Percentiles rank a stretch among this genome's conserved stretches.
Evolutionary conservation across 495 filamentous ascomycete genomes (phyloP).

Genomic region (Penicillium ucsense): DNA sequence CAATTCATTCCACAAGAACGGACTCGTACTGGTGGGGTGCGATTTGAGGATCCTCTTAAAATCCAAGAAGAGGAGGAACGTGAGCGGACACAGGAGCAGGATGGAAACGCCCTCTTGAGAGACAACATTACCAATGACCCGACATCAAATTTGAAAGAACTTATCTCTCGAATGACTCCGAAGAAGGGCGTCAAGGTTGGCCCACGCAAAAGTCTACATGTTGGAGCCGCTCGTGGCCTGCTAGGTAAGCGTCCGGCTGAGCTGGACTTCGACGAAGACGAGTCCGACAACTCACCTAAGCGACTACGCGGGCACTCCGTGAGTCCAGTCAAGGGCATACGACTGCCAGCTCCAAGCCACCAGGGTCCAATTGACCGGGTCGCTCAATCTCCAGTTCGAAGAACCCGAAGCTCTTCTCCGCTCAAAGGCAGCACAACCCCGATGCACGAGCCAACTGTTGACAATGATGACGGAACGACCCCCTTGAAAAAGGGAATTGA

Average conservation of each 20-base stretch:
- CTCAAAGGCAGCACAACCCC: constrained; percentile 28
- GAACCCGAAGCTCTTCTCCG: constrained; percentile 21
- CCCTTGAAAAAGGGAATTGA: constrained; percentile 18
- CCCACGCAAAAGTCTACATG: constrained; percentile 65
- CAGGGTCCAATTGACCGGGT: constrained; percentile 51
- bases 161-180: constrained; percentile 68
- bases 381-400: constrained; percentile 39
- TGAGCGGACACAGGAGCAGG: constrained; percentile 56
- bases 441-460: constrained; percentile 13
- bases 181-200: constrained; percentile 55
- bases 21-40: constrained; percentile 36
- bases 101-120: constrained; percentile 40
- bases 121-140: constrained; percentile 49
- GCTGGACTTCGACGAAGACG: constrained; percentile 59
- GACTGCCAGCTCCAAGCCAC: constrained; percentile 56
- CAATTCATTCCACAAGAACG: constrained; percentile 48
- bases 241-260: constrained; percentile 67
- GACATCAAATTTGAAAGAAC: constrained; percentile 57
- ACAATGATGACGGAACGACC: constrained; percentile 12
- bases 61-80: constrained; percentile 61
- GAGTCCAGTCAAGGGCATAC: constrained; percentile 70
- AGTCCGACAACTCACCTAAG: constrained; percentile 53
- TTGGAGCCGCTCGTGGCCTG: constrained; percentile 64
- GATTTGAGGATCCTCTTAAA: constrained; percentile 56
- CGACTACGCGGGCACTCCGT: constrained; percentile 59